Conservation (phyloP, 1,139 yeast species). For the Lodderomyces oxycetoniae region DNA sequence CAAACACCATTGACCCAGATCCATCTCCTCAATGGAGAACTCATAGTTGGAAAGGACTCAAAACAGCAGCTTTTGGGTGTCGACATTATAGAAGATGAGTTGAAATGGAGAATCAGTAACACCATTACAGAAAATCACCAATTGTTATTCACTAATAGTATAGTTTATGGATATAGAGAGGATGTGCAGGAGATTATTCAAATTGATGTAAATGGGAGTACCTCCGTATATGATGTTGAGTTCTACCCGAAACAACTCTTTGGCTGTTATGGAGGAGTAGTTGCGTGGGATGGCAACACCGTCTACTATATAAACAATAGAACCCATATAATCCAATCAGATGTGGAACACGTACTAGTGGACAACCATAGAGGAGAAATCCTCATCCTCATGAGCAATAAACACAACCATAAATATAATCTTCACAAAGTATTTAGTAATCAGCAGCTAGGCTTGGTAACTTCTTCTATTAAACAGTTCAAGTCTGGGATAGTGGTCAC, state of each 20-base stretch:
- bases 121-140: constrained; percentile 3
- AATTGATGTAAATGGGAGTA: constrained; percentile 9
- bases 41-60: constrained; percentile 24
- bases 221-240: constrained; percentile 7
- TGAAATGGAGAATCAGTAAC: constrained; percentile 17
- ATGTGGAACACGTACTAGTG: constrained; percentile 6
- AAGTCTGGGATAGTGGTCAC: constrained; percentile 19
- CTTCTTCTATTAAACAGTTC: constrained; percentile 19
- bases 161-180: constrained; percentile 7
- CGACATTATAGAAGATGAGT: constrained; percentile 10
- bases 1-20: constrained; percentile 15
- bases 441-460: constrained; percentile 8
- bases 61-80: constrained; percentile 24
- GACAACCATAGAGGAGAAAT: constrained; percentile 12
- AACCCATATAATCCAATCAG: constrained; percentile 3
- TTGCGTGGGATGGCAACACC: constrained; percentile 18
- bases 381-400: constrained; percentile 15
- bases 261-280: constrained; percentile 17
- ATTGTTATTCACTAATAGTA: constrained; percentile 5
- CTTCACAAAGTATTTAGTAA: no score
- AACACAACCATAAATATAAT: constrained; percentile 4
- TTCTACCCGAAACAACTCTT: constrained; percentile 5
- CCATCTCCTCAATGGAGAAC: constrained; percentile 8
- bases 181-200: constrained; percentile 7
- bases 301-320: constrained; percentile 10